Percentiles rank a stretch among this genome's conserved stretches.
These are phyloP conservation scores for Calonectria multiphialidica DNA, from an alignment of 2,329 filamentous ascomycete genomes.

Conservation along the genomic window DNA sequence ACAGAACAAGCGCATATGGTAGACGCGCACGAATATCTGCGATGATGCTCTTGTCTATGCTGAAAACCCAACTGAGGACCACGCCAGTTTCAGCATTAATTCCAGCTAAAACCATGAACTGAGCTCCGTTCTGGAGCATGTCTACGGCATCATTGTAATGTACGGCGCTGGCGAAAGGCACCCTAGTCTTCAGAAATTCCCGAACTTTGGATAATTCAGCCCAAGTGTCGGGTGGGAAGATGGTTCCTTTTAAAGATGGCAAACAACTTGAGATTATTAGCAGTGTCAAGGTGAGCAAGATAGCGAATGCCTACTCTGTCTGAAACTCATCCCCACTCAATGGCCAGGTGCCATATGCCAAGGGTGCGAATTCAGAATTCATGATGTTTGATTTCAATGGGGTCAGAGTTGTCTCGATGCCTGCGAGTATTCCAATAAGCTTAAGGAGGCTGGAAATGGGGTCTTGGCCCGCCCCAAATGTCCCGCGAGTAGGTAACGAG, in stretches of 20 bases:
- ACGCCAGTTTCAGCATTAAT: conserved; percentile 33
- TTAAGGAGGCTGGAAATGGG: conserved; percentile 35
- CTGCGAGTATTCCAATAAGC: conserved; percentile 33
- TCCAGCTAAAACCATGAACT: conserved; percentile 34
- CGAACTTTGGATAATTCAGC: conserved; percentile 30
- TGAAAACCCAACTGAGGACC: conserved; percentile 39
- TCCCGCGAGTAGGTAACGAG: conserved; percentile 32
- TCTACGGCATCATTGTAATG: conserved; percentile 36
- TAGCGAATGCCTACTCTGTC: not conserved
- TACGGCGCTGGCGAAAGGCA: conserved; percentile 23
- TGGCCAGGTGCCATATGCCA: conserved; percentile 33
- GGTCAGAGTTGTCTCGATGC: conserved; percentile 33
- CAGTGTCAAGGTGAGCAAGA: too few species aligned
- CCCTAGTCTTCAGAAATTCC: conserved; percentile 25
- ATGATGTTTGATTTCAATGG: conserved; percentile 29
- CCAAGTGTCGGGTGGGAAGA: conserved; percentile 36
- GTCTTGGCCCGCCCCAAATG: conserved; percentile 23
- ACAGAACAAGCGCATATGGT: conserved; percentile 40
- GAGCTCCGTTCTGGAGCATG: conserved; percentile 26
- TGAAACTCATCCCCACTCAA: not conserved
- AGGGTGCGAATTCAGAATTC: conserved; percentile 36
- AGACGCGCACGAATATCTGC: conserved; percentile 35
- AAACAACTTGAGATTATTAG: not conserved
- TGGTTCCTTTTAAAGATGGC: conserved; percentile 31
- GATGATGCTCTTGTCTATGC: conserved; percentile 35